Base-by-base conservation (phyloP, 2,329 filamentous ascomycete genomes). In the Alternaria burnsii region DNA sequence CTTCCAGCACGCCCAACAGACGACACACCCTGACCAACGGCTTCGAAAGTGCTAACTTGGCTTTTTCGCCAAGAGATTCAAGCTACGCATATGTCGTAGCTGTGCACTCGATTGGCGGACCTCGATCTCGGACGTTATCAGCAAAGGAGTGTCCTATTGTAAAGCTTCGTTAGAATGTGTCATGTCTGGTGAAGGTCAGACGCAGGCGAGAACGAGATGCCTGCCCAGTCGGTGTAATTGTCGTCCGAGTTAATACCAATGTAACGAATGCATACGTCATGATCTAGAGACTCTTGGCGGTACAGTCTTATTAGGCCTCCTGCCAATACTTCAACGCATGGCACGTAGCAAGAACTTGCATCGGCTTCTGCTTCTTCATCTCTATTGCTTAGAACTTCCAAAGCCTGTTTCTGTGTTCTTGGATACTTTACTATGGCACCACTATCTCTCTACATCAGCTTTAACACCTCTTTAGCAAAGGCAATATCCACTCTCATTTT, bases 391-490 rank as follows among this genome's bases (percentile, higher is more conserved):
- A 8, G 5, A 3, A 14, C 40, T 42, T 20, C 8, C 40, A 12
- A 16, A 5, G 16, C 1, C 22, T 2, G 12, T 7, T 9, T 4
- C 4, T 34, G 18, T 20, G 2, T 5, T 34, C 4, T 20, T 24
- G 28, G 8, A 40, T 10, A 16, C 1, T 7, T 30, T 34, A 50
- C 34, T 14, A 61, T 61, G 58, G 54, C 58, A 2, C 5, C 48
- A 6, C 22, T 61, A 18, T 44, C 44, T n/a, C 24, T 57, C 11
- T 59, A 56, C 12, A 5, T 50, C 5, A 48, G 51, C 2, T 67
- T 67, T 36, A 61, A 62, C 43, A 56, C 30, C 7, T 67, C 66
- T 7, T 46, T 62, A 3, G 20, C 51, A 32, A 54, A 46, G 20
- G 62, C 58, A 2, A n/a, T 61, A 4, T 26, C 56, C 11, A 34